Conservation (phyloP, 1,284 basidiomycete species). For the Chalciporus sp. region DNA sequence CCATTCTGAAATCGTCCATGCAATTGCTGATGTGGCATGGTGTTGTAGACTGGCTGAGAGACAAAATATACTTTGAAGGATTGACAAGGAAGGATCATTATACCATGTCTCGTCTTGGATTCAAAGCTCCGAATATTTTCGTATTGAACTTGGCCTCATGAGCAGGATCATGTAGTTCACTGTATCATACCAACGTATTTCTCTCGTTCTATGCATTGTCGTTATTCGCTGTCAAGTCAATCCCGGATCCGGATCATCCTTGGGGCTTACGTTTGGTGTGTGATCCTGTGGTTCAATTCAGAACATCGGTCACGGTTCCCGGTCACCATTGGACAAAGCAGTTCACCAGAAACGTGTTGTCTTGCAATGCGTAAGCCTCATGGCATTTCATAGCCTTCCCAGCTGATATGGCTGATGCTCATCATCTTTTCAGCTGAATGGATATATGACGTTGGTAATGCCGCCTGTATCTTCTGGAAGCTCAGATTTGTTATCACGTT, state of each 20-base stretch:
- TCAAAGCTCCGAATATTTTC: slow-evolving; percentile 75
- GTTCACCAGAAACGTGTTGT: neutral
- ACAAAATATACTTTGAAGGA: slow-evolving; percentile 70
- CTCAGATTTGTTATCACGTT: neutral
- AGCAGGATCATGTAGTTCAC: slow-evolving; percentile 8
- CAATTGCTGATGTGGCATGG: slow-evolving; percentile 3
- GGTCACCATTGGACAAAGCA: neutral
- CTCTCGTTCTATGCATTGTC: slow-evolving; percentile 12
- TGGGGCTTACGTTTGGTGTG: neutral
- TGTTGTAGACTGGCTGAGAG: slow-evolving; percentile 70
- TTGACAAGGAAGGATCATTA: slow-evolving; percentile 62
- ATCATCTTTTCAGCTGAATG: neutral
- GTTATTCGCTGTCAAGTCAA: neutral
- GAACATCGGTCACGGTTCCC: neutral
- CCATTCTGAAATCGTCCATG: neutral
- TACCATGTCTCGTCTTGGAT: slow-evolving; percentile 61
- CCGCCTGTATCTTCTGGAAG: neutral
- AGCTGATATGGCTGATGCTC: neutral
- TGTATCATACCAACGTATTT: neutral
- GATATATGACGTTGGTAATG: neutral
- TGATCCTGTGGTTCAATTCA: neutral
- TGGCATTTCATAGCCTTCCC: neutral
- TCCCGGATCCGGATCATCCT: too few species aligned
- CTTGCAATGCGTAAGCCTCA: neutral
- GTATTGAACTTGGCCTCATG: slow-evolving; percentile 50